A percentile compares a stretch with the other conserved stretches of the same genome.
phyloP scores from a whole-genome alignment of 768 basidiomycete genomes.

The Psilocybe cubensis region DNA sequence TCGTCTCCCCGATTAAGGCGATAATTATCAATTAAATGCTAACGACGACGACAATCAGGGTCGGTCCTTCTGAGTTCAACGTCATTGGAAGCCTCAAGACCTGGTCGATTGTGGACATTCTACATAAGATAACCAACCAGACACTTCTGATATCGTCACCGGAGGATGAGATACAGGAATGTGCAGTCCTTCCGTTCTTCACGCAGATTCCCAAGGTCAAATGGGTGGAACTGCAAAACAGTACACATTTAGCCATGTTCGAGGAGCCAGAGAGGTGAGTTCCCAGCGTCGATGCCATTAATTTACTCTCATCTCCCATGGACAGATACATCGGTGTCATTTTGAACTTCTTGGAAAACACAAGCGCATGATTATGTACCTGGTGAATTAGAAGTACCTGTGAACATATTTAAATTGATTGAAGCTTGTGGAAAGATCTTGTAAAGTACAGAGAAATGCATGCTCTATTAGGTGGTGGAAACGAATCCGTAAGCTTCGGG shows the following conservation, averaged over 20 bases:
- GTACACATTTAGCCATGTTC: constrained; percentile 24
- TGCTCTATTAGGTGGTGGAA: too few species aligned
- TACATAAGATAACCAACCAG: constrained; percentile 24
- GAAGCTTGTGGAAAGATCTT: too few species aligned
- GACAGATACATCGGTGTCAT: constrained; percentile 18
- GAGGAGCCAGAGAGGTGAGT: constrained; percentile 27
- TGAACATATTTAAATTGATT: too few species aligned
- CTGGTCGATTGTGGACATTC: constrained; percentile 24
- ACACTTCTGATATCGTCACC: constrained; percentile 23
- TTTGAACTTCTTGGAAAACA: constrained; percentile 14
- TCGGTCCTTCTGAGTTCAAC: constrained; percentile 38
- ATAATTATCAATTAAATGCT: not conserved
- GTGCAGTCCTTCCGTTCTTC: constrained; percentile 22
- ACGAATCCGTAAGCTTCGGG: too few species aligned
- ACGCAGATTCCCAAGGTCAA: constrained; percentile 32
- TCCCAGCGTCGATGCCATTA: too few species aligned
- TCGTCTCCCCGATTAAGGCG: constrained; percentile 8
- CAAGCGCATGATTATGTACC: not conserved
- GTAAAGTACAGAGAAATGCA: too few species aligned
- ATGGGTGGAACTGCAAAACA: constrained; percentile 37
- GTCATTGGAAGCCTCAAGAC: constrained; percentile 25
- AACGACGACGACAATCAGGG: constrained; percentile 23
- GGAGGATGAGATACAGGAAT: constrained; percentile 22
- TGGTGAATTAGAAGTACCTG: too few species aligned
- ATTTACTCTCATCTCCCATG: too few species aligned